phyloP scores from a whole-genome alignment of 345 rosid species.

The Lumnitzera littorea region DNA sequence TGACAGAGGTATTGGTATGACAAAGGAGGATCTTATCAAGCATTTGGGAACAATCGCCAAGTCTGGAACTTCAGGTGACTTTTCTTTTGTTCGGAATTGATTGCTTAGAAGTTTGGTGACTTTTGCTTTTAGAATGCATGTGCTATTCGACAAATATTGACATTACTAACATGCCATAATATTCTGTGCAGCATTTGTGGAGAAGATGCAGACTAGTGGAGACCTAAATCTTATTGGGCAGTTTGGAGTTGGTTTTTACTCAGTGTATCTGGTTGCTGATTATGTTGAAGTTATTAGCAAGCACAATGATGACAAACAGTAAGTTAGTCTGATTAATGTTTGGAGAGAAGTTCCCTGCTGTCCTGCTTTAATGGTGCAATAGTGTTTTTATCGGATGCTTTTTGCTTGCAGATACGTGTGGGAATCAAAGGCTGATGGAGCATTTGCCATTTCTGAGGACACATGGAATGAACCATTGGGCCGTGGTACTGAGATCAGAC shows the following conservation, averaged over 20 bases:
- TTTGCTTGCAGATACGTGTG: constrained; percentile 62
- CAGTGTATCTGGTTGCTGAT: constrained; percentile 96
- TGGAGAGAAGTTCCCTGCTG: neutral
- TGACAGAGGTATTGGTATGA: constrained; percentile 97
- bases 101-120: neutral
- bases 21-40: constrained; percentile 94
- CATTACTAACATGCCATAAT: neutral
- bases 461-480: constrained; percentile 96
- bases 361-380: constrained; percentile 3
- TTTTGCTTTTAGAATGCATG: neutral
- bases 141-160: neutral
- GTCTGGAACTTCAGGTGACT: constrained; percentile 95
- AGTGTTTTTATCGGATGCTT: neutral
- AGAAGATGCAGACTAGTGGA: constrained; percentile 94
- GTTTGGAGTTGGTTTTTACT: constrained; percentile 98
- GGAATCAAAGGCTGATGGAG: constrained; percentile 99
- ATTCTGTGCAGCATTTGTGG: constrained; percentile 71
- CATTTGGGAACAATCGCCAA: constrained; percentile 97
- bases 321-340: constrained; percentile 14
- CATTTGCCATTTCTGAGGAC: constrained; percentile 95
- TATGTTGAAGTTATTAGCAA: constrained; percentile 95
- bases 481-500: constrained; percentile 94
- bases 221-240: constrained; percentile 97
- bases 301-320: constrained; percentile 95
- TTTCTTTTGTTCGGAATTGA: neutral